Evolutionary conservation across 2,329 filamentous ascomycete genomes (phyloP), one percentile per base, ranked within the genome.

Genomic region (Clarireedia hainanense): DNA sequence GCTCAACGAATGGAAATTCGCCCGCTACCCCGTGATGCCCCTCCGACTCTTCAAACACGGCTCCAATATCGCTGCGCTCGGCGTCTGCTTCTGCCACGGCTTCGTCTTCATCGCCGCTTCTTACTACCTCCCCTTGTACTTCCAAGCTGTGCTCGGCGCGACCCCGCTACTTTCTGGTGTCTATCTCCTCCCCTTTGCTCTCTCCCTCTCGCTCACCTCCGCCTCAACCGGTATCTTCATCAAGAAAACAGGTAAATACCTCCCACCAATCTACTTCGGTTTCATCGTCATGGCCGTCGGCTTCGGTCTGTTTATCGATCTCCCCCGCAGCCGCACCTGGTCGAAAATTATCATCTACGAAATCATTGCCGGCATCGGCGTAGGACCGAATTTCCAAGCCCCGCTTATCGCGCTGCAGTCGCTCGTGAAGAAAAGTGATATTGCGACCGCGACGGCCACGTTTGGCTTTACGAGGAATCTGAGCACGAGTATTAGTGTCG

Each of bases 1-100:
- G 61, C 47, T 89, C 23, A 83, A 86, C 64, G 90, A 96, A 72
- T 82, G 80, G 74, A 85, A 83, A 64, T 65, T 89, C 30, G 88
- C 90, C 50, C 80, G 78, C 56, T 91, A 88, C 61, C 91, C 91
- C 1, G 76, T 96, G 57, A 89, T 94, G 69, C 91, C 90, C 0
- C 71, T 88, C 12, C 76, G 80, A 0, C 75, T 95, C 7, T 95
- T 95, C 74, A 76, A 75, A 45, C 76, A 81, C 48, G 72, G 75
- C 26, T 85, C 82, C 37, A 91, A 88, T 67, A 67, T 88, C 27
- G 83, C 86, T 6, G 76, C 84, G 1, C 80, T 91, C 14, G 52
- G 52, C 10, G 76, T 87, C 47, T 86, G 85, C 64, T 90, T 90
- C 72, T 79, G 81, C 60, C 89, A 95, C 69, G 86, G 86, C 45